Base-by-base conservation (phyloP, 2,329 filamentous ascomycete genomes). In the Diaporthe citri region DNA sequence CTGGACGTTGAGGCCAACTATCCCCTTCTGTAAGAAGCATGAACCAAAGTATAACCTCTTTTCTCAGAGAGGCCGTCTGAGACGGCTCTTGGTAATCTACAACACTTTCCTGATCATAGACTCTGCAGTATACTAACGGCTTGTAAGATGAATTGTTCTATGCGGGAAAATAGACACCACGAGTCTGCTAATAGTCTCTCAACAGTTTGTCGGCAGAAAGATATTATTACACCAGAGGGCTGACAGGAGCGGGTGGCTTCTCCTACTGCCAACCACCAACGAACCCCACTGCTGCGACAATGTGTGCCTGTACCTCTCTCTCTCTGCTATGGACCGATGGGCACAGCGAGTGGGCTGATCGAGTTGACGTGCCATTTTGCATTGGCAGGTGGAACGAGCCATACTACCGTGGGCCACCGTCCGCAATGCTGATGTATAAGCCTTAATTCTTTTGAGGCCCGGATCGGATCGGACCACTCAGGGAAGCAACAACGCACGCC, bases 91-190 rank as follows among this genome's bases (percentile, higher is more conserved):
- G 43, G 8, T 10, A 22, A 9, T 43, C 2, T 43, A 43, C 17
- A 43, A 39, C 36, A 39, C 36, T 39, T 39, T 43, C 41, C 0
- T 43, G 17, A 8, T 20, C 41, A 43, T 20, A 20, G 41, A 43
- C 0, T 2, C 41, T 1, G 2, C 1, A 20, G 15, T 43, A 20
- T 1, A 43, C 5, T 7, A 17, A 17, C 22, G 20, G 43, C 8
- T 48, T 22, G 43, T 22, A 48, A 3, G 6, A 0, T 48, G 20
- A 3, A 22, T 48, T 48, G 0, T 46, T 20, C 43, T 48, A 48
- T 22, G 3, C 1, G 2, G 43, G 3, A 17, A 20, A 4, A 9
- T 48, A 4, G 20, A 22, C 22, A 9, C 43, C 8, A 48, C 20
- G 7, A 8, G 43, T 1, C 20, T 46, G 43, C 43, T 46, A 20